A percentile compares a stretch with the other conserved stretches of the same genome.
phyloP scores from a whole-genome alignment of 768 basidiomycete species.

The Boletus eberwhitei region DNA sequence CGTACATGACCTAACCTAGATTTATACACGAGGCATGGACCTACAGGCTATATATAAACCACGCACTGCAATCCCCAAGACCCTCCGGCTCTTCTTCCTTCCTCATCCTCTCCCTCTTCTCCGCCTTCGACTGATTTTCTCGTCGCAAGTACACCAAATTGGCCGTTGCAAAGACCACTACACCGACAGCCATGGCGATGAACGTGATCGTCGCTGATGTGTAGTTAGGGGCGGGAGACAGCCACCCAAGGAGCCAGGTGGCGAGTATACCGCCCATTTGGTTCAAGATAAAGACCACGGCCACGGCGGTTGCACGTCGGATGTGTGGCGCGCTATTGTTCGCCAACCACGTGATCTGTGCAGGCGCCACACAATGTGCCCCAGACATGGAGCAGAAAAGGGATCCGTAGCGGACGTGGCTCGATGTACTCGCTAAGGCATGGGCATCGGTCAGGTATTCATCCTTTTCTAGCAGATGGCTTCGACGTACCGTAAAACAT shows the following conservation, averaged over 20 bases:
- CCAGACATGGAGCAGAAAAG: constrained; percentile 57
- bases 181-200: constrained; percentile 37
- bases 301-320: constrained; percentile 56
- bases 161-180: constrained; percentile 34
- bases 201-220: constrained; percentile 41
- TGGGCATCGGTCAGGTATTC: neutral
- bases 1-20: too few species aligned
- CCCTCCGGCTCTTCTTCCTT: constrained; percentile 39
- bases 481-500: constrained; percentile 48
- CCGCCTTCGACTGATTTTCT: constrained; percentile 46
- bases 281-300: constrained; percentile 52
- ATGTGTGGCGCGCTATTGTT: constrained; percentile 59
- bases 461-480: neutral
- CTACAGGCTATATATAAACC: constrained; percentile 52
- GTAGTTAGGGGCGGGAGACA: constrained; percentile 52
- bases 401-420: constrained; percentile 47
- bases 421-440: constrained; percentile 27
- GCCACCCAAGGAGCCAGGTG: constrained; percentile 54
- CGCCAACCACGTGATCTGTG: constrained; percentile 54
- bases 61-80: constrained; percentile 52
- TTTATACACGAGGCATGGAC: neutral
- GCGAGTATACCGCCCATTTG: constrained; percentile 59
- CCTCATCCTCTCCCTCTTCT: constrained; percentile 30
- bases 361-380: constrained; percentile 48
- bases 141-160: constrained; percentile 41